phyloP scores from a whole-genome alignment of 179 eudicot species.

The Silene coronaria region DNA sequence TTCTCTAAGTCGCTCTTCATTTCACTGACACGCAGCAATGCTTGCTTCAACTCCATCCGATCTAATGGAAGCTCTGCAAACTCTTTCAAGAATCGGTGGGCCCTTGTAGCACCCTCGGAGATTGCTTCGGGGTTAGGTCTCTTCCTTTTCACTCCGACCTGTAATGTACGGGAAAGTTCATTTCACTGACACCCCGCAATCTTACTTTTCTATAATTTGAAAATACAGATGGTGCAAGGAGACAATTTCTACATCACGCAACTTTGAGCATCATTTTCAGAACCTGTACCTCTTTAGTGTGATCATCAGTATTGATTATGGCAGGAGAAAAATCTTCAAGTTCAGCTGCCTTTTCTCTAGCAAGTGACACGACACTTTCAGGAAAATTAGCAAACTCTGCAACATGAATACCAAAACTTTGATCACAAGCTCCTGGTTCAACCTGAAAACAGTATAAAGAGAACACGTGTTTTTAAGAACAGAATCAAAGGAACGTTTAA shows the following conservation, averaged over 20 bases:
- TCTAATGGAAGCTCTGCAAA: slow-evolving; percentile 80
- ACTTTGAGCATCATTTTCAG: not conserved
- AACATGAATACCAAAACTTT: slow-evolving; percentile 97
- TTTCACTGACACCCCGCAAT: too few species aligned
- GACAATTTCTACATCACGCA: not conserved
- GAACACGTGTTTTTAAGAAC: not conserved
- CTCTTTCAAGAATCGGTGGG: slow-evolving; percentile 68
- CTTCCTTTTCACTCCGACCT: slow-evolving; percentile 62
- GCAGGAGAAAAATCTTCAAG: slow-evolving; percentile 86
- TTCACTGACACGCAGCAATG: slow-evolving; percentile 45
- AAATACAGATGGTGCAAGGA: not conserved
- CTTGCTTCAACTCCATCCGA: slow-evolving; percentile 63
- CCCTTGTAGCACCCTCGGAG: slow-evolving; percentile 67
- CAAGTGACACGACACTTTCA: slow-evolving; percentile 76
- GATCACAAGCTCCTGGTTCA: slow-evolving; percentile 97
- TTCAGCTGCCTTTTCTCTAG: slow-evolving; percentile 95
- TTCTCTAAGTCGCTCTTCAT: slow-evolving; percentile 58
- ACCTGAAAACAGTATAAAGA: slow-evolving; percentile 45
- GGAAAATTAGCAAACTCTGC: slow-evolving; percentile 98
- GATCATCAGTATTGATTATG: slow-evolving; percentile 36
- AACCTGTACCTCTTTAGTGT: slow-evolving; percentile 47
- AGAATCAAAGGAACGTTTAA: not conserved
- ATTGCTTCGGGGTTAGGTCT: slow-evolving; percentile 51
- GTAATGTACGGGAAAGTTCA: slow-evolving; percentile 7
- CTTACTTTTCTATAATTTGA: not conserved